A percentile compares a stretch with the other conserved stretches of the same genome.
Evolutionary conservation across 2,329 filamentous ascomycete species (phyloP).

Genomic region (Cladosporium oxysporum): DNA sequence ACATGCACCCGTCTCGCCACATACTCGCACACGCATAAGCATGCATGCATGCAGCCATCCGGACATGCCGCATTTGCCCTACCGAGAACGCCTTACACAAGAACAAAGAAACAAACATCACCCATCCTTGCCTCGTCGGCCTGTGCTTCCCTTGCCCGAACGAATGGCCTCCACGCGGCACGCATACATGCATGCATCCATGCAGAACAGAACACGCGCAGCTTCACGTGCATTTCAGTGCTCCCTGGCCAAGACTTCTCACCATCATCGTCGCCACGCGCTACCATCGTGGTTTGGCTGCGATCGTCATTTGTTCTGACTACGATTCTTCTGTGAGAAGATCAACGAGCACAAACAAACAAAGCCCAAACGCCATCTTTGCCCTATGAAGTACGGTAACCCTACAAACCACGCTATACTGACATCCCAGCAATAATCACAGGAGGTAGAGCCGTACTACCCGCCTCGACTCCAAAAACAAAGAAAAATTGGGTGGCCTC

Average conservation of each 20-base stretch:
- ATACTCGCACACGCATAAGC: background rate
- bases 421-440: background rate
- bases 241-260: background rate
- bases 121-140: background rate
- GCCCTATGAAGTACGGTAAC: background rate
- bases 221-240: background rate
- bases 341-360: background rate
- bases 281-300: too few species aligned
- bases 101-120: background rate
- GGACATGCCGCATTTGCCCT: background rate
- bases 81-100: background rate
- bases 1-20: slow-evolving; percentile 2
- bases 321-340: background rate
- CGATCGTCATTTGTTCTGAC: background rate
- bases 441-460: background rate
- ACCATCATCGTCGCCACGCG: background rate
- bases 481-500: background rate
- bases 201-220: background rate
- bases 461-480: background rate
- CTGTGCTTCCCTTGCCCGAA: background rate
- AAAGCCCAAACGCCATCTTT: background rate
- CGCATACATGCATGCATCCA: slow-evolving; percentile 3
- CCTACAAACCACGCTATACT: background rate
- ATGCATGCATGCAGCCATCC: background rate
- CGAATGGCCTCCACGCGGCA: slow-evolving; percentile 3